Conservation (phyloP, 805 yeast species). For the Debaryomyces castellii region DNA sequence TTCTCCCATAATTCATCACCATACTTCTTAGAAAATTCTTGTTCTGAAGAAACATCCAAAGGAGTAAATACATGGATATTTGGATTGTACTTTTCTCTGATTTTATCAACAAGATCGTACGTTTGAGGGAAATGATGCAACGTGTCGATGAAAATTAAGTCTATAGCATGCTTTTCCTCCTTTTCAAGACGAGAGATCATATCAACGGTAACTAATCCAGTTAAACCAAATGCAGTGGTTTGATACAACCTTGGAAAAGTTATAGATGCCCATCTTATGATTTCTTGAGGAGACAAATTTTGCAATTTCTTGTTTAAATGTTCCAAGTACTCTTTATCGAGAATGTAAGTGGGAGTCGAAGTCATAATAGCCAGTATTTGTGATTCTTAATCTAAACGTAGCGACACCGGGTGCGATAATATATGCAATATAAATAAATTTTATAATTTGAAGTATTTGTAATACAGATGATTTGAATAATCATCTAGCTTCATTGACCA, state of each 20-base stretch:
- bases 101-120: slow-evolving; percentile 60
- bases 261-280: slow-evolving; percentile 77
- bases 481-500: background rate
- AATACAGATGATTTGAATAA: background rate
- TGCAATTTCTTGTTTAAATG: slow-evolving; percentile 65
- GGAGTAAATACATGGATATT: slow-evolving; percentile 71
- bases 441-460: background rate
- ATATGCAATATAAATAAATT: background rate
- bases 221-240: slow-evolving; percentile 93
- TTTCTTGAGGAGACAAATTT: slow-evolving; percentile 63
- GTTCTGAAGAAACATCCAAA: slow-evolving; percentile 48
- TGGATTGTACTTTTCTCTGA: slow-evolving; percentile 55
- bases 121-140: slow-evolving; percentile 96
- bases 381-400: background rate
- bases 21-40: slow-evolving; percentile 62
- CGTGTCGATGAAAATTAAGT: slow-evolving; percentile 85
- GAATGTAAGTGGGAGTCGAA: slow-evolving; percentile 3
- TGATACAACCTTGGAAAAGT: slow-evolving; percentile 83
- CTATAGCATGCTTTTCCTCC: slow-evolving; percentile 43
- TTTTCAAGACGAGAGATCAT: slow-evolving; percentile 60
- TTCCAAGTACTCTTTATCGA: slow-evolving; percentile 55
- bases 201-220: slow-evolving; percentile 87
- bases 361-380: slow-evolving; percentile 2
- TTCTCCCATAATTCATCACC: slow-evolving; percentile 84
- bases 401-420: background rate